Conservation (phyloP, 257 asterid genomes). For the Capsicum baccatum region DNA sequence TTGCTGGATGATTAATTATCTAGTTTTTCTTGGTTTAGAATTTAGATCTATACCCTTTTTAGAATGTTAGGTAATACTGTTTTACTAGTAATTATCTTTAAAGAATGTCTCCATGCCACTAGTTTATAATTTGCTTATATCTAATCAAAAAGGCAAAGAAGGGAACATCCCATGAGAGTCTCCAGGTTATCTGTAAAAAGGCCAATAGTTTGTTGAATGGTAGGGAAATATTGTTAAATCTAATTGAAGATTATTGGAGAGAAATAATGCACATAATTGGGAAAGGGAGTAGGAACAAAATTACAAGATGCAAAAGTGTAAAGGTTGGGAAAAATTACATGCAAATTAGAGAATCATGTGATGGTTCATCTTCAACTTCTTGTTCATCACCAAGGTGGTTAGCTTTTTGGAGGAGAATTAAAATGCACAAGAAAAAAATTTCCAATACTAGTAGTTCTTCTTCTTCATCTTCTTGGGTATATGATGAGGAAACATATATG, state of each 20-base stretch:
- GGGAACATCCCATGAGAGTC: constrained; percentile 2
- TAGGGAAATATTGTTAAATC: not conserved
- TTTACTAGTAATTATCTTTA: not conserved
- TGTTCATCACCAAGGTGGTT: constrained; percentile 49
- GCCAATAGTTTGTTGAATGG: not conserved
- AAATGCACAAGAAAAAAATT: constrained; percentile 36
- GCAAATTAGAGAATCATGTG: constrained; percentile 27
- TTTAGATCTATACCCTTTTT: not conserved
- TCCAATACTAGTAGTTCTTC: constrained; percentile 22
- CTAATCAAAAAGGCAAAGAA: constrained; percentile 17
- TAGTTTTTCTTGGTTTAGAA: not conserved
- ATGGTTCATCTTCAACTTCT: not conserved
- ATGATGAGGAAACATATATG: constrained; percentile 62
- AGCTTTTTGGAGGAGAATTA: constrained; percentile 58
- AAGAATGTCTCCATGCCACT: not conserved
- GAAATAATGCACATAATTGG: not conserved
- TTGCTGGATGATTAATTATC: not conserved
- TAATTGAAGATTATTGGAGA: not conserved
- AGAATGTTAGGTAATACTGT: not conserved
- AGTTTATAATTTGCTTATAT: not conserved
- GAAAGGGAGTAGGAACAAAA: constrained; percentile 46
- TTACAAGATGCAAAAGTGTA: constrained; percentile 54
- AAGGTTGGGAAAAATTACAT: constrained; percentile 44
- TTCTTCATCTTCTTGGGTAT: constrained; percentile 24
- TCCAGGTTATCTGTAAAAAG: not conserved